Percentiles rank a stretch among this genome's conserved stretches.
phyloP scores from a whole-genome alignment of 2,329 filamentous ascomycete species.

The Calonectria leucothoes region DNA sequence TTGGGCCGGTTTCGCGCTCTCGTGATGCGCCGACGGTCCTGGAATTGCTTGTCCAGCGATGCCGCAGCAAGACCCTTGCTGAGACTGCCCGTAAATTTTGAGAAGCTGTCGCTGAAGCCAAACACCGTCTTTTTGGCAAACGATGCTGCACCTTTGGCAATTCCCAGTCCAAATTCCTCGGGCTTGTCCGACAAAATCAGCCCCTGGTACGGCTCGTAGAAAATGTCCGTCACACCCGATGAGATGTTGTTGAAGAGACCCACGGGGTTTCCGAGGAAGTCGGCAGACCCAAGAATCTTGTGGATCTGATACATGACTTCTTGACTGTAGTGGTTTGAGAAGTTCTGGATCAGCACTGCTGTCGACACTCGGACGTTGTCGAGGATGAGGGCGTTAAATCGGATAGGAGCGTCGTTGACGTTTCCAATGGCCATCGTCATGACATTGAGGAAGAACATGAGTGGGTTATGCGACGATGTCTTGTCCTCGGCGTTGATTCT shows the following conservation, averaged over 20 bases:
- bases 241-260: slow-evolving; percentile 98
- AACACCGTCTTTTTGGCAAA: slow-evolving; percentile 99
- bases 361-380: slow-evolving; percentile 96
- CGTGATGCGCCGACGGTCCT: slow-evolving; percentile 94
- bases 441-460: slow-evolving; percentile 99
- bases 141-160: slow-evolving; percentile 95
- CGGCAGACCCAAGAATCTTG: slow-evolving; percentile 95
- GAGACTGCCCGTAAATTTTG: slow-evolving; percentile 96
- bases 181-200: slow-evolving; percentile 96
- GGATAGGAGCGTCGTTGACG: slow-evolving; percentile 95
- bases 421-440: slow-evolving; percentile 99
- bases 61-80: slow-evolving; percentile 96
- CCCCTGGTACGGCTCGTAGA: slow-evolving; percentile 99
- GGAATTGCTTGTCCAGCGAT: slow-evolving; percentile 98
- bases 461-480: slow-evolving; percentile 87
- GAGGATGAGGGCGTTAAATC: slow-evolving; percentile 91
- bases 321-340: slow-evolving; percentile 96
- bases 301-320: slow-evolving; percentile 96
- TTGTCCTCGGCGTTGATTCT: slow-evolving; percentile 97
- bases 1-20: slow-evolving; percentile 94
- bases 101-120: slow-evolving; percentile 96
- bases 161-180: slow-evolving; percentile 93
- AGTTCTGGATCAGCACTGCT: slow-evolving; percentile 83
- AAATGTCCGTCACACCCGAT: slow-evolving; percentile 96
- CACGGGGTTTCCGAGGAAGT: slow-evolving; percentile 97